A percentile compares a stretch with the other conserved stretches of the same genome.
These are phyloP conservation scores for Immersiella caudata DNA, from an alignment of 495 filamentous ascomycete genomes.

Conservation along the genomic window DNA sequence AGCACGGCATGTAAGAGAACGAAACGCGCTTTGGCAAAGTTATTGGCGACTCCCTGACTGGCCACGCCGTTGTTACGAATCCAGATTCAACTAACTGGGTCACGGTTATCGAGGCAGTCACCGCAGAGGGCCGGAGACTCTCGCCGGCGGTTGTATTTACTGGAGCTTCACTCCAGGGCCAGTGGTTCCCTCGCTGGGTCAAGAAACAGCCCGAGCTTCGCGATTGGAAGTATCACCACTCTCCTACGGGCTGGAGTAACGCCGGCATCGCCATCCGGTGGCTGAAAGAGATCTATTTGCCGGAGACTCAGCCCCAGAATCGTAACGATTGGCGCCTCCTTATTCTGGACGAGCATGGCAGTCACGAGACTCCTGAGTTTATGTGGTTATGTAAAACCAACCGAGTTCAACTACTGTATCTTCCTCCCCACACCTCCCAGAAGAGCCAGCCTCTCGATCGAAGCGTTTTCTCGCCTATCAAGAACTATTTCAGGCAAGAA, in stretches of 20 bases:
- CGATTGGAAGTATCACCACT: constrained; percentile 17
- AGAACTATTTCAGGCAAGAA: constrained; percentile 9
- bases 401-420: constrained; percentile 18
- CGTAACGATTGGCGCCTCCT: constrained; percentile 12
- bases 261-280: constrained; percentile 1
- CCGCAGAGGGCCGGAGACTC: constrained; percentile 12
- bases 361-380: background rate
- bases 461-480: background rate
- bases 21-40: too few species aligned
- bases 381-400: background rate
- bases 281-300: constrained; percentile 15
- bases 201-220: background rate
- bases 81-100: constrained; percentile 6
- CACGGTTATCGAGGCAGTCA: constrained; percentile 13
- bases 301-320: constrained; percentile 16
- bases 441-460: constrained; percentile 15
- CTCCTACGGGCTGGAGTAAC: too few species aligned
- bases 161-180: constrained; percentile 12
- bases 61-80: background rate
- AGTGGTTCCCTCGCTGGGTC: background rate
- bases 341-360: constrained; percentile 16
- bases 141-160: constrained; percentile 13
- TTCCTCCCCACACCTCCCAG: too few species aligned
- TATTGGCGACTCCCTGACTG: constrained; percentile 10
- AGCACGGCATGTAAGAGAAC: too few species aligned